phyloP scores from a whole-genome alignment of 495 filamentous ascomycete genomes.

The Parmelia sp. region DNA sequence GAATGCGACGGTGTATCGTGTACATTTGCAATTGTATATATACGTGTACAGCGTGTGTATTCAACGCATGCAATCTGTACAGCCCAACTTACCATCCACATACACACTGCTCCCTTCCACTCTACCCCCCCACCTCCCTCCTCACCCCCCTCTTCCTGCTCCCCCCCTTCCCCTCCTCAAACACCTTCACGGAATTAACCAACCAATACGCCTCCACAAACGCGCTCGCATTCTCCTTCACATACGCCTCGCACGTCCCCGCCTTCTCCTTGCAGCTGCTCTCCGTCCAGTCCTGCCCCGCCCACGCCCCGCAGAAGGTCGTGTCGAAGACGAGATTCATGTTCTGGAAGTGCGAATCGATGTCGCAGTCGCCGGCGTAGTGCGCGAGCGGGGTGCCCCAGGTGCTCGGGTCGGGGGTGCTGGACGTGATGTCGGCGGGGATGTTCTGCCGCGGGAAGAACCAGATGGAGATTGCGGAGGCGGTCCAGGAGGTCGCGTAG shows the following conservation, averaged over 20 bases:
- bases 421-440: constrained; percentile 53
- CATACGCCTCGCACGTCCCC: constrained; percentile 20
- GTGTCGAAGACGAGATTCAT: constrained; percentile 78
- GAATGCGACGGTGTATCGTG: too few species aligned
- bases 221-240: constrained; percentile 1
- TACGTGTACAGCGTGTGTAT: too few species aligned
- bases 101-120: too few species aligned
- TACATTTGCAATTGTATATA: too few species aligned
- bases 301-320: constrained; percentile 87
- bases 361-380: constrained; percentile 58
- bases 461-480: constrained; percentile 62
- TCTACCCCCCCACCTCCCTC: constrained; percentile 6
- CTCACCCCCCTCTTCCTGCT: constrained; percentile 9
- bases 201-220: constrained; percentile 23
- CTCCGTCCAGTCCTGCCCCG: constrained; percentile 45
- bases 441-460: constrained; percentile 64
- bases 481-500: constrained; percentile 72
- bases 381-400: constrained; percentile 67
- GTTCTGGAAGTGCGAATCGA: constrained; percentile 59
- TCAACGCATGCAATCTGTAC: not conserved
- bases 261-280: constrained; percentile 13
- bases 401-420: constrained; percentile 50
- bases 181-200: constrained; percentile 22
- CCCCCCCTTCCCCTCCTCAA: constrained; percentile 8
- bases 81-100: not conserved